Evolutionary conservation across 768 basidiomycete genomes (phyloP), one percentile per base, ranked within the genome.

Genomic region (Rhodotorula toruloides): DNA sequence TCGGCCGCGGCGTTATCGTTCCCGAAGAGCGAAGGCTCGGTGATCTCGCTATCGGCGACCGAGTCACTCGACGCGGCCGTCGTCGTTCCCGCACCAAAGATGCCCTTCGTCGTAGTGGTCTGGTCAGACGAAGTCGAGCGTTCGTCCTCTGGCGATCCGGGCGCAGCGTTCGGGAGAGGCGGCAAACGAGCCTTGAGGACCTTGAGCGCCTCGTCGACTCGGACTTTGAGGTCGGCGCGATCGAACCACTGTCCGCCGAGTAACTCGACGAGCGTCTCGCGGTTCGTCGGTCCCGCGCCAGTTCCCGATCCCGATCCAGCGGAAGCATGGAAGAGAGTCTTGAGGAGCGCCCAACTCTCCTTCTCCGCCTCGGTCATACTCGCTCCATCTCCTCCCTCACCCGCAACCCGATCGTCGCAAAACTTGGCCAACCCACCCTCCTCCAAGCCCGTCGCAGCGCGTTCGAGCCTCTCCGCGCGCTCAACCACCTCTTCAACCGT

Each of bases 21-120:
- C n/a, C 88, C 90, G 64, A 96, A 96, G 22, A 94, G 80, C 68
- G 88, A 89, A 12, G 89, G 88, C 8, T 85, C 91, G 8, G 89
- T 92, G 0, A 70, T 52, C 40, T 87, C 87, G 31, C 77, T 78
- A n/a, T 73, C 75, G 17, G 63, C 70, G 40, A 71, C 53, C 14
- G 36, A 36, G 5, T 25, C 36, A 39, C 53, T 54, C 37, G 25
- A 10, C 9, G 4, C 75, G 1, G 88, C 88, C 73, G 90, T 89
- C 22, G 61, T 31, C 56, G 70, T 70, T 22, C 61, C 64, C 32
- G 81, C 81, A n/a, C n/a, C n/a, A n/a, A n/a, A n/a, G n/a, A n/a
- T n/a, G 52, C 82, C 85, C 6, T 80, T 82, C 7, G 78, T 78
- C 65, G 81, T 83, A 4, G 85, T 77, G 74, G 92, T 90, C 7